Evolutionary conservation across 2,329 filamentous ascomycete genomes (phyloP), one percentile per base, ranked within the genome.

Genomic region (Sarocladium strictum): DNA sequence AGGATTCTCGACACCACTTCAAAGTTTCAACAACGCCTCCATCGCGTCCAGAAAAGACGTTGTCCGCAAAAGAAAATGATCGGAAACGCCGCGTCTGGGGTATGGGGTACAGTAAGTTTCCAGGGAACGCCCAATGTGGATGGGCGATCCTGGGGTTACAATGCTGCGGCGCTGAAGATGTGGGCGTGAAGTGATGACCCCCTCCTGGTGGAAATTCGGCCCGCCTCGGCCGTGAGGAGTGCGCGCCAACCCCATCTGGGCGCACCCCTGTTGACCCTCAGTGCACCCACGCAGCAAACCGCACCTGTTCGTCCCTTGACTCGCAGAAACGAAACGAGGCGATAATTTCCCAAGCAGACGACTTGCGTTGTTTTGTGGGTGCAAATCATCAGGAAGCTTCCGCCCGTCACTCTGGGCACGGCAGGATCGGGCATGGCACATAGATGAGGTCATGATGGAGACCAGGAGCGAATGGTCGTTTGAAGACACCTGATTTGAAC

Each of bases 111-210:
- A 21, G 27, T 10, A 14, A 17, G 4, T 7, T 33, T 35, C 47
- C 27, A 51, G 35, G 47, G 47, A 19, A 51, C 6, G 43, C 4
- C 43, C n/a, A n/a, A 12, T 51, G 17, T 17, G 27, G 27, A 51
- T 23, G 47, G 19, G 29, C 26, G 27, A 51, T 51, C n/a, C 47
- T 51, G 47, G 47, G 47, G 47, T 51, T 51, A 29, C 47, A 51
- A 29, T 35, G 47, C n/a, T 51, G 7, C n/a, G 21, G 26, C 23
- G n/a, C 47, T 32, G 27, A 35, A 35, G 47, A 23, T 3, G 47
- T 11, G 47, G 47, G 26, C 47, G 47, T 35, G 33, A 23, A n/a
- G 26, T n/a, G 27, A 33, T 14, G 5, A 23, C 23, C 47, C 47
- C 47, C 47, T 51, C 47, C 21, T 19, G n/a, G 47, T 29, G 47